Base-by-base conservation (phyloP, 2,329 filamentous ascomycete genomes). In the Cladosporium sp. region DNA sequence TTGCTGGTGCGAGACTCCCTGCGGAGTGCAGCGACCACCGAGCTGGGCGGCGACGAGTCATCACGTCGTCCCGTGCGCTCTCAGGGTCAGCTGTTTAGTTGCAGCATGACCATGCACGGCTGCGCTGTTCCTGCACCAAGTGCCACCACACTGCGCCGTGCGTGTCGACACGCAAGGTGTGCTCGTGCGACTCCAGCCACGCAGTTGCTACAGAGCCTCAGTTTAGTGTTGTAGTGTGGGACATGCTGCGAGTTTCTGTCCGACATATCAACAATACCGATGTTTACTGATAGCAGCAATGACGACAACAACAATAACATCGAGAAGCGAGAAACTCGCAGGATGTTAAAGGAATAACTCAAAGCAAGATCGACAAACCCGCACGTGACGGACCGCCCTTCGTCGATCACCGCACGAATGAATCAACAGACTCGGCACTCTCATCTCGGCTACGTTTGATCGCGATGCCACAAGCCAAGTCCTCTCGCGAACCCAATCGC, bases 131-230 rank as follows among this genome's bases (percentile, higher is more conserved):
- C 51, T 54, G 51, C 51, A 40, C 51, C 37, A 3, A 22, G 51
- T 54, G 51, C 51, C 17, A 54, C 51, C 51, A 54, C 51, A 54
- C 51, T 48, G 45, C 45, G 45, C 25, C 28, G 25, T 25, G 44
- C 15, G 13, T 15, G 25, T 34, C 28, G 45, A 35, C 22, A 35
- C 24, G 45, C 45, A 48, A 48, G 45, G 45, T 35, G 44, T 48
- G 42, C 15, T 22, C 24, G 42, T 17, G 45, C 28, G 45, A 48
- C 45, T 48, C 28, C 28, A 48, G 28, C 45, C 45, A 44, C 22
- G 42, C 24, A 19, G 25, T 25, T 45, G 22, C 42, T 25, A 22
- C 22, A 28, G 42, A 45, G 42, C 42, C 42, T 45, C 42, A 45
- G 17, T 45, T 22, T 28, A 13, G 42, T 45, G 42, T 45, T 45